These are phyloP conservation scores for Stentor roeselii DNA, from an alignment of 73 alveolate genomes.

Conservation along the genomic window DNA sequence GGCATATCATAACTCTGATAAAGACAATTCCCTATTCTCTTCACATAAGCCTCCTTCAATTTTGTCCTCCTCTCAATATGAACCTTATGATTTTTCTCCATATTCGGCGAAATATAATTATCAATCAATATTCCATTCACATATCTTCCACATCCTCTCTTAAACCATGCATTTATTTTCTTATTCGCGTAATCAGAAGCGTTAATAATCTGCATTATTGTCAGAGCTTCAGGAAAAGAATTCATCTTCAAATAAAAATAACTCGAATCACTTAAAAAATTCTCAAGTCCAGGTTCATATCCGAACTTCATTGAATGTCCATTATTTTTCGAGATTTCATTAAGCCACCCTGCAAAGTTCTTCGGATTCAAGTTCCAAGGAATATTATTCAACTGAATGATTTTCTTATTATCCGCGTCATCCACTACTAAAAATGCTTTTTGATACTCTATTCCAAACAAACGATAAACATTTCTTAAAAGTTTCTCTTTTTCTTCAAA, in stretches of 20 bases:
- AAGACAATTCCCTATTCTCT: no score
- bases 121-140: background rate
- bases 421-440: background rate
- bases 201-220: no score
- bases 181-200: background rate
- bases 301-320: background rate
- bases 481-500: background rate
- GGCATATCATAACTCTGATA: no score
- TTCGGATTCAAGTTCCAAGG: background rate
- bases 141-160: background rate
- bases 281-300: background rate
- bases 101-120: background rate
- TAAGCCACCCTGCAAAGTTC: background rate
- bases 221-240: background rate
- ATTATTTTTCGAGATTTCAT: background rate
- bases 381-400: background rate
- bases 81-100: background rate
- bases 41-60: background rate
- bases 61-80: background rate
- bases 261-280: background rate
- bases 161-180: background rate
- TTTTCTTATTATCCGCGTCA: background rate
- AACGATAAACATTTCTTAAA: background rate
- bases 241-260: no score
- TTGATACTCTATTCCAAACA: background rate